Conservation (phyloP, 1,284 basidiomycete species). For the Leccinum griseonigrum region DNA sequence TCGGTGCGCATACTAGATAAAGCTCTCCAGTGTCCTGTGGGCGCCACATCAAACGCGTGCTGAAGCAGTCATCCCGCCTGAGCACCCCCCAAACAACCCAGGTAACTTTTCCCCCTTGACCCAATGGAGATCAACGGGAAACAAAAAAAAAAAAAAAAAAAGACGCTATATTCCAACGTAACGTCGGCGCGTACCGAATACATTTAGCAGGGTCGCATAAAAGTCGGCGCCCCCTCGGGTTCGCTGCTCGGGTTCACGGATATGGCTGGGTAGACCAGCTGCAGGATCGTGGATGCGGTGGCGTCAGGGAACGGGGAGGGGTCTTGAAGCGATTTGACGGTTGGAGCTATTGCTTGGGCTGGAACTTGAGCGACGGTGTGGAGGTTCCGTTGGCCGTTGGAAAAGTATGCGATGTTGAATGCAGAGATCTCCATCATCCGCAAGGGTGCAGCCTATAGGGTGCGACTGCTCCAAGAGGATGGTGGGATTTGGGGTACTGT, state of each 20-base stretch:
- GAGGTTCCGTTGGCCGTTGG: conserved; percentile 56
- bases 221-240: conserved; percentile 70
- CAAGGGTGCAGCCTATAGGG: conserved; percentile 50
- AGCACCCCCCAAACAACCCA: conserved; percentile 74
- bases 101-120: conserved; percentile 71
- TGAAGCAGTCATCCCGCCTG: conserved; percentile 70
- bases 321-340: conserved; percentile 8
- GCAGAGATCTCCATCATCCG: conserved; percentile 55
- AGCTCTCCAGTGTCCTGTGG: conserved; percentile 59
- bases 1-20: conserved; percentile 55
- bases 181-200: conserved; percentile 48
- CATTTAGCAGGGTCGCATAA: conserved; percentile 58
- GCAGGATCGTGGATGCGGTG: conserved; percentile 38
- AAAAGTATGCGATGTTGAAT: conserved; percentile 60
- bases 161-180: conserved; percentile 60
- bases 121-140: conserved; percentile 59
- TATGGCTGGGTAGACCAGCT: conserved; percentile 59
- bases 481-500: conserved; percentile 14
- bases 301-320: conserved; percentile 12
- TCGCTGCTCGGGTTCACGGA: conserved; percentile 60
- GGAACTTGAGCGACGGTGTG: conserved; percentile 52
- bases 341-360: conserved; percentile 29
- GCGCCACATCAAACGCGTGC: conserved; percentile 77
- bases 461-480: conserved; percentile 22
- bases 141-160: conserved; percentile 40